These are phyloP conservation scores for Gossypium thurberi DNA, from an alignment of 345 rosid genomes.

Conservation along the genomic window DNA sequence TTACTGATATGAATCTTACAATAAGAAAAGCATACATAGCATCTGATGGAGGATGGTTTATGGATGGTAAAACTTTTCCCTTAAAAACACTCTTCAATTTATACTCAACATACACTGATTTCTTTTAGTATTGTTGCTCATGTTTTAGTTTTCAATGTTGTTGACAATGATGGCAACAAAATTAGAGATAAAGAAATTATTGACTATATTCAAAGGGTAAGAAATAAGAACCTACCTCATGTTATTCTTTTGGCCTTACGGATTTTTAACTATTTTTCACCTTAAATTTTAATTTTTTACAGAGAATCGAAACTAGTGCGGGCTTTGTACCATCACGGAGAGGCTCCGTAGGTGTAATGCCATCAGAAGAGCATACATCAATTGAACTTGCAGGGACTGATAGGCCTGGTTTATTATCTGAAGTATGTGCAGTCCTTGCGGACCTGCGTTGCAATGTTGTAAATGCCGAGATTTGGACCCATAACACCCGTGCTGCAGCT, in stretches of 20 bases:
- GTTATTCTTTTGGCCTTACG: background rate
- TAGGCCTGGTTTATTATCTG: slow-evolving; percentile 84
- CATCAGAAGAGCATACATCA: slow-evolving; percentile 68
- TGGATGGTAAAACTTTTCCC: slow-evolving; percentile 49
- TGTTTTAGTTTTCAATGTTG: slow-evolving; percentile 74
- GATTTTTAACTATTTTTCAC: background rate
- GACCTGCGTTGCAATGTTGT: slow-evolving; percentile 78
- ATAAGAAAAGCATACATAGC: slow-evolving; percentile 84
- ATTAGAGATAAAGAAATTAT: slow-evolving; percentile 55
- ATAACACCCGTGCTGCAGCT: slow-evolving; percentile 88
- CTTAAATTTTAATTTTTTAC: slow-evolving; percentile 14
- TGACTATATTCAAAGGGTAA: slow-evolving; percentile 59
- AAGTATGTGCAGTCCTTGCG: slow-evolving; percentile 82
- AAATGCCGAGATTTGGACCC: slow-evolving; percentile 93
- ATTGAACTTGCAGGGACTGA: slow-evolving; percentile 80
- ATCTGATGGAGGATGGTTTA: slow-evolving; percentile 92
- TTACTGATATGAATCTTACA: slow-evolving; percentile 73
- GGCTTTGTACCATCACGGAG: slow-evolving; percentile 49
- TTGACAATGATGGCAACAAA: slow-evolving; percentile 57
- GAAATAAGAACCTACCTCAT: slow-evolving; percentile 21
- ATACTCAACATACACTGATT: background rate
- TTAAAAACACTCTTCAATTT: too few relatives aligned
- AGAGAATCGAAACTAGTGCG: slow-evolving; percentile 77
- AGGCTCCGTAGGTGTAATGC: slow-evolving; percentile 71
- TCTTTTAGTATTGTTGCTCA: background rate